Conservation (phyloP, 1,284 basidiomycete genomes). For the Pseudozyma flocculosa region DNA sequence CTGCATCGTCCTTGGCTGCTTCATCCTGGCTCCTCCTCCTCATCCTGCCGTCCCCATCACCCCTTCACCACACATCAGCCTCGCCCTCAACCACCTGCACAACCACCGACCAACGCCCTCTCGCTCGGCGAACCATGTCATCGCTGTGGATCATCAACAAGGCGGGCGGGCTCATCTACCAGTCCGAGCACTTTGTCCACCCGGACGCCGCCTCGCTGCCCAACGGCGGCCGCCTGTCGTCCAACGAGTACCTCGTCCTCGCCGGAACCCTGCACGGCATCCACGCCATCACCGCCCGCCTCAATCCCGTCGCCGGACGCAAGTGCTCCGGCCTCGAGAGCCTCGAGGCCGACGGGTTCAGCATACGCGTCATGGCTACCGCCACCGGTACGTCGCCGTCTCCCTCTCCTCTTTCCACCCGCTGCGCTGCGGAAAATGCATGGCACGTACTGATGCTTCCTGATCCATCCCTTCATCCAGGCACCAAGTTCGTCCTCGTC, state of each 20-base stretch:
- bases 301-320: constrained; percentile 69
- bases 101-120: too few relatives aligned
- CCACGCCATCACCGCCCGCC: constrained; percentile 90
- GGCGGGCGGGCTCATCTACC: constrained; percentile 93
- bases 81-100: too few relatives aligned
- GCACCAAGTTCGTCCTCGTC: constrained; percentile 94
- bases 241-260: constrained; percentile 96
- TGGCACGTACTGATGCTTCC: too few relatives aligned
- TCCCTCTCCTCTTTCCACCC: neutral
- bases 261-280: constrained; percentile 97
- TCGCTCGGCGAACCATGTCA: too few relatives aligned
- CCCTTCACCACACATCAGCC: too few relatives aligned
- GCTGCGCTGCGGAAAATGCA: too few relatives aligned
- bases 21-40: too few relatives aligned
- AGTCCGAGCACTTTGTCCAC: constrained; percentile 69
- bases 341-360: constrained; percentile 91
- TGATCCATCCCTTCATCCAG: too few relatives aligned
- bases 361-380: constrained; percentile 83
- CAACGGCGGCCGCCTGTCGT: constrained; percentile 63
- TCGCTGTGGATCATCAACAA: constrained; percentile 95
- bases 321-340: constrained; percentile 78
- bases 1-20: too few relatives aligned
- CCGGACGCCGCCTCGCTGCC: constrained; percentile 25
- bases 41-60: too few relatives aligned
- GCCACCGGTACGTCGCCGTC: constrained; percentile 72